Evolutionary conservation across 768 basidiomycete genomes (phyloP), one percentile per base, ranked within the genome.

Genomic region (Suillus placidus): DNA sequence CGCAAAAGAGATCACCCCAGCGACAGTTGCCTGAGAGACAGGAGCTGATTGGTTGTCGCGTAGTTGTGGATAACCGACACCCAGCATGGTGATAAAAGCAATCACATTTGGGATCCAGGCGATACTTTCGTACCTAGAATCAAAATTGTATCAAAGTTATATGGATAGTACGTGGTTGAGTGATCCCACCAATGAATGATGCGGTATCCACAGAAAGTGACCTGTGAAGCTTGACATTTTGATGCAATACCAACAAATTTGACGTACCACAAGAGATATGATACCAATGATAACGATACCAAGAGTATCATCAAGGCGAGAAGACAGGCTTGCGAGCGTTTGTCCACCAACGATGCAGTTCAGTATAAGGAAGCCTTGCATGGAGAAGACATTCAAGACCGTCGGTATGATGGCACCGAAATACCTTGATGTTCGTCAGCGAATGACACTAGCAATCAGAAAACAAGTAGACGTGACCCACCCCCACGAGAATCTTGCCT

Each of bases 81-180:
- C 91, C 1, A 91, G 73, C 40, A 86, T 87, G 55, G 90, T 81
- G 37, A 93, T 73, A 73, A 88, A 93, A 8, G 87, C 83, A 57
- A 94, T 74, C 18, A 91, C 72, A 30, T 89, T 84, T 0, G 93
- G 93, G n/a, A 94, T 78, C 92, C 93, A 94, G 0, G 88, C 84
- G 6, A 90, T 62, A 13, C 85, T 83, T 73, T 93, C 93, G 69
- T 91, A 94, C 89, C 91, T 81, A 79, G 23, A 12, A 12, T 61
- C 56, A 61, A 51, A 60, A 61, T n/a, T n/a, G 2, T 6, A 62
- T 38, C 37, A 62, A 18, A 26, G 5, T 60, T 52, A 26, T 45
- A 18, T 30, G 54, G 16, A 16, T n/a, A 63, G 30, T 30, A 7
- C 34, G 49, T 8, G 2, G 13, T n/a, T 4, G 40, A 49, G n/a